Evolutionary conservation across 2,329 filamentous ascomycete genomes (phyloP).

Genomic region (Aspergillus aculeatus): DNA sequence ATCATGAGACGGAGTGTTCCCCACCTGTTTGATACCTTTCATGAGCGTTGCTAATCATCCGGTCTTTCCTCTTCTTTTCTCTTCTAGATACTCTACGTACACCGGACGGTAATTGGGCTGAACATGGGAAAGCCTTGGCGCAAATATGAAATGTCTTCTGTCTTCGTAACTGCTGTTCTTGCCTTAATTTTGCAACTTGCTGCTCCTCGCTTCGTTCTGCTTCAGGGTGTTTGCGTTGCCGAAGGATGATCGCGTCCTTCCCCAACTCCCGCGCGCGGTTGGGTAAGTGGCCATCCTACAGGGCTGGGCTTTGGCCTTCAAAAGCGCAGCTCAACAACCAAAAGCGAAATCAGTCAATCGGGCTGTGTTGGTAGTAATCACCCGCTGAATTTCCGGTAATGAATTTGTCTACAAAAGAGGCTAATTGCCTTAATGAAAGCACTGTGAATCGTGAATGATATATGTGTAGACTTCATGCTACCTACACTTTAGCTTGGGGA

Average conservation of each 20-base stretch:
- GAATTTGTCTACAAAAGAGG: constrained; percentile 4
- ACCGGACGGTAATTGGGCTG: constrained; percentile 38
- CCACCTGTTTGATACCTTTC: not conserved
- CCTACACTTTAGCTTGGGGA: not conserved
- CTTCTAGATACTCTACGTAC: constrained; percentile 38
- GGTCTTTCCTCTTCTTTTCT: not conserved
- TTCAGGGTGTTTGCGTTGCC: constrained; percentile 4
- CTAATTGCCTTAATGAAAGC: constrained; percentile 8
- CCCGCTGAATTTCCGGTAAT: constrained; percentile 8
- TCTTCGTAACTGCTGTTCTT: constrained; percentile 13
- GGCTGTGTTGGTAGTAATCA: constrained; percentile 11
- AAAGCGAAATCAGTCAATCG: constrained; percentile 3
- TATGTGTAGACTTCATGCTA: not conserved
- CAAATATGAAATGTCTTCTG: constrained; percentile 28
- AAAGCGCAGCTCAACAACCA: not conserved
- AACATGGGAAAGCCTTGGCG: constrained; percentile 32
- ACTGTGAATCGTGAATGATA: not conserved
- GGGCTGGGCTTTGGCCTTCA: not conserved
- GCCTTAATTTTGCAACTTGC: constrained; percentile 1
- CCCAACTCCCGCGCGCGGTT: not conserved
- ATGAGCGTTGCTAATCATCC: constrained; percentile 11
- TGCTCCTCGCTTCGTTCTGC: constrained; percentile 1
- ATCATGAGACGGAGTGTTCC: not conserved
- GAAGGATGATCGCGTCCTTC: constrained; percentile 7
- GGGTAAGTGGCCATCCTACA: constrained; percentile 1